Conservation (phyloP, 2,329 filamentous ascomycete genomes). For the Diplodia intermedia region DNA sequence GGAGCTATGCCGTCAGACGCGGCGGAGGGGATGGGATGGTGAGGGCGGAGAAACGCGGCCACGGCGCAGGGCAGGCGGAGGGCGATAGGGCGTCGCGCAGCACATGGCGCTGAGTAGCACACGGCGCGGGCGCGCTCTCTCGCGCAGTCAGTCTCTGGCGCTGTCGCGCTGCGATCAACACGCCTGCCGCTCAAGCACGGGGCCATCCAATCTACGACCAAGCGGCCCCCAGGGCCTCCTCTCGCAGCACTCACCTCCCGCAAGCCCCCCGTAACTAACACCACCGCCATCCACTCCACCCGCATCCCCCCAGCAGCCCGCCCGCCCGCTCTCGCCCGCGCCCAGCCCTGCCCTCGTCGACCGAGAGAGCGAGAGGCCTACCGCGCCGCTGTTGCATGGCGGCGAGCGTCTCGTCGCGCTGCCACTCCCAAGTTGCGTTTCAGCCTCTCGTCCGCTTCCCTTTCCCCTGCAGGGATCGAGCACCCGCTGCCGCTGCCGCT, state of each 20-base stretch:
- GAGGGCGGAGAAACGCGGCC: constrained; percentile 2
- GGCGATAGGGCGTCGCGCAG: constrained; percentile 16
- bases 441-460: constrained; percentile 32
- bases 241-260: constrained; percentile 16
- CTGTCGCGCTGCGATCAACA: constrained; percentile 26
- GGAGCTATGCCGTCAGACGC: background rate
- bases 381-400: constrained; percentile 31
- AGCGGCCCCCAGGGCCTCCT: constrained; percentile 21
- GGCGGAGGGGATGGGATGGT: background rate
- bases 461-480: constrained; percentile 33
- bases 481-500: constrained; percentile 15
- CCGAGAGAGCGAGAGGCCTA: constrained; percentile 17
- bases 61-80: constrained; percentile 4
- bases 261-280: constrained; percentile 24
- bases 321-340: constrained; percentile 12
- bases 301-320: background rate
- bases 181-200: constrained; percentile 27
- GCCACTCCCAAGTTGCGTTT: constrained; percentile 30
- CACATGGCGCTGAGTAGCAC: constrained; percentile 20
- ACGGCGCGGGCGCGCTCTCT: constrained; percentile 14
- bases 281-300: constrained; percentile 25
- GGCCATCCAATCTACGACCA: constrained; percentile 26
- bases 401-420: constrained; percentile 31
- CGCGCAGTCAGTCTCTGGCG: constrained; percentile 7
- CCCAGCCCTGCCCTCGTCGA: constrained; percentile 17